A percentile compares a stretch with the other conserved stretches of the same genome.
These are phyloP conservation scores for Talaromyces sp. DNA, from an alignment of 2,329 filamentous ascomycete species.

Conservation along the genomic window DNA sequence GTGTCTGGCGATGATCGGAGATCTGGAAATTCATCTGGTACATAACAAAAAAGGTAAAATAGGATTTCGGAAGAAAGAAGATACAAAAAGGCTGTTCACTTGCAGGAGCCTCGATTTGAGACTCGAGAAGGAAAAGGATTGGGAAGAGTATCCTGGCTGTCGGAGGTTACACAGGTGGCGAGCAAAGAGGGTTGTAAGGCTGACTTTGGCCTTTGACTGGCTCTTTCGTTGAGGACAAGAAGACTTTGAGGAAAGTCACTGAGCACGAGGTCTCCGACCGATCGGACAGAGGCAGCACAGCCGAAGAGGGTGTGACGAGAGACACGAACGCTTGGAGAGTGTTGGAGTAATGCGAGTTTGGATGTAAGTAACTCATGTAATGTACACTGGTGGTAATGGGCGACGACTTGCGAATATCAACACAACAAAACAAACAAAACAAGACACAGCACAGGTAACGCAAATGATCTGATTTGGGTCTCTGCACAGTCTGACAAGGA, in stretches of 20 bases:
- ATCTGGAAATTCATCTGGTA: conserved; percentile 38
- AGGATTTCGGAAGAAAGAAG: conserved; percentile 6
- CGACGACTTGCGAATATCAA: background rate
- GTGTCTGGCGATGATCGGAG: conserved; percentile 28
- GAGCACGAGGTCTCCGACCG: background rate
- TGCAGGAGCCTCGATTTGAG: conserved; percentile 2
- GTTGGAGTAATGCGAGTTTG: background rate
- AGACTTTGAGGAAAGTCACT: background rate
- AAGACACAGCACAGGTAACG: background rate
- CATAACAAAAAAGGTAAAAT: conserved; percentile 31
- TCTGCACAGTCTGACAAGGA: background rate
- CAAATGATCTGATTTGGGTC: background rate
- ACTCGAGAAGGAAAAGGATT: conserved; percentile 8
- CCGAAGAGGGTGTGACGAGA: conserved; percentile 2
- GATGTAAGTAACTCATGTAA: background rate
- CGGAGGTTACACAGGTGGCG: conserved; percentile 8
- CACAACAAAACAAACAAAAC: background rate
- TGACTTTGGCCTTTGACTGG: conserved; percentile 9
- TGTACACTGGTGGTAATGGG: background rate
- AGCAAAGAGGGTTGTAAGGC: conserved; percentile 2
- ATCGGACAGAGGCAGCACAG: conserved; percentile 1
- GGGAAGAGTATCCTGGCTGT: background rate
- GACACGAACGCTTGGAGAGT: background rate
- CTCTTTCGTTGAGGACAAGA: background rate
- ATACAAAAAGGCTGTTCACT: background rate